Conservation (phyloP, 495 filamentous ascomycete genomes). For the Penicillium flavigenum region DNA sequence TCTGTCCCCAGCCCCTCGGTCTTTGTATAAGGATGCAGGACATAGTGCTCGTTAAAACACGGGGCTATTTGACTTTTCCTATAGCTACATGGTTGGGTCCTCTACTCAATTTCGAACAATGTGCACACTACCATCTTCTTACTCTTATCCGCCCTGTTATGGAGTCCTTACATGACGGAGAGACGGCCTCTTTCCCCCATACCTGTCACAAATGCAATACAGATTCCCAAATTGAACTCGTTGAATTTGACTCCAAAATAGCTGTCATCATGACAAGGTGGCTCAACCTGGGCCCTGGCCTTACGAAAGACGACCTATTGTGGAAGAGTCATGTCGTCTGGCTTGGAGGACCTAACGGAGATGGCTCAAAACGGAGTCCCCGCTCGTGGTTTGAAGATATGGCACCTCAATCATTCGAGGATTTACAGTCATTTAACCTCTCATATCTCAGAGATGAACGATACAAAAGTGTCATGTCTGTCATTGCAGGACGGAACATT, state of each 20-base stretch:
- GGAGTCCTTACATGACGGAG: background rate
- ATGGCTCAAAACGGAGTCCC: background rate
- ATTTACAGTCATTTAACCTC: slow-evolving; percentile 10
- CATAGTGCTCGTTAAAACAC: slow-evolving; percentile 4
- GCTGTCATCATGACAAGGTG: slow-evolving; percentile 6
- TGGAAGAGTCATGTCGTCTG: slow-evolving; percentile 1
- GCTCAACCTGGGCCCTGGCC: slow-evolving; percentile 6
- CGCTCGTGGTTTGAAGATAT: slow-evolving; percentile 10
- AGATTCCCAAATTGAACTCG: slow-evolving; percentile 6
- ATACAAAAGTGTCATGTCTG: slow-evolving; percentile 6
- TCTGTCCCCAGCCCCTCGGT: slow-evolving; percentile 6
- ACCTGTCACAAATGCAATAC: slow-evolving; percentile 9
- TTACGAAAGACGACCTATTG: slow-evolving; percentile 7
- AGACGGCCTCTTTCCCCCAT: slow-evolving; percentile 1
- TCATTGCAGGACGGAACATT: background rate
- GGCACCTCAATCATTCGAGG: slow-evolving; percentile 7
- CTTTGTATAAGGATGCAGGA: slow-evolving; percentile 6
- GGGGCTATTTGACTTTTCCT: background rate
- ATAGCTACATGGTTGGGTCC: too few relatives aligned
- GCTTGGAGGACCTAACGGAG: background rate
- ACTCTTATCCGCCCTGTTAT: background rate
- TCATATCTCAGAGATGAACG: slow-evolving; percentile 8
- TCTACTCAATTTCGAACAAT: background rate
- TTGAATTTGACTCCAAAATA: background rate
- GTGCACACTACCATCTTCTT: background rate